Evolutionary conservation across 495 filamentous ascomycete genomes (phyloP).

Genomic region (Aspergillus kassunensis): DNA sequence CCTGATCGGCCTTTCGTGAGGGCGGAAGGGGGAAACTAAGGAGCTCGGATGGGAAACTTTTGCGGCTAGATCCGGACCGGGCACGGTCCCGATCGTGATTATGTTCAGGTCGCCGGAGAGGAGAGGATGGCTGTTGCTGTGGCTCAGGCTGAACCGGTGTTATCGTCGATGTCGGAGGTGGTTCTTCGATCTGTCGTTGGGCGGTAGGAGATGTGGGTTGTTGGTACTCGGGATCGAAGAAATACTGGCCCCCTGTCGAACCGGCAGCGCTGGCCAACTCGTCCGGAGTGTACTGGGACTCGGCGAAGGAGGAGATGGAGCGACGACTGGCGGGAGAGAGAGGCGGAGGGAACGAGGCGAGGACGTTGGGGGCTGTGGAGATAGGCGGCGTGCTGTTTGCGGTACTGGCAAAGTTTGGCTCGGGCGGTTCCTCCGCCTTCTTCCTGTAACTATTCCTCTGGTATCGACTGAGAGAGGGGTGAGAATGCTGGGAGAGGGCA

Average conservation of each 20-base stretch:
- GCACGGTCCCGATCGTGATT: conserved; percentile 9
- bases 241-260: conserved; percentile 8
- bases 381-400: not conserved
- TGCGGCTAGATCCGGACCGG: conserved; percentile 8
- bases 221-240: conserved; percentile 8
- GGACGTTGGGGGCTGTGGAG: conserved; percentile 8
- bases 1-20: conserved; percentile 9
- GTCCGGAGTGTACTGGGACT: conserved; percentile 11
- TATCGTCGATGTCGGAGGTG: too few species aligned
- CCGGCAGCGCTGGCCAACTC: conserved; percentile 9
- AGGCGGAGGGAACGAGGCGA: conserved; percentile 3
- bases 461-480: not conserved
- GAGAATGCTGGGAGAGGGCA: conserved; percentile 1
- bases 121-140: not conserved
- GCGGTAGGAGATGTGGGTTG: not conserved
- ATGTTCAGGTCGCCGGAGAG: not conserved
- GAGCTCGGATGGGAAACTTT: conserved; percentile 15
- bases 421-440: conserved; percentile 6
- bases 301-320: conserved; percentile 10
- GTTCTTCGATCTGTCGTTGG: conserved; percentile 2
- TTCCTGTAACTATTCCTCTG: not conserved
- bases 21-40: conserved; percentile 14
- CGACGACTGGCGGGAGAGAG: conserved; percentile 8
- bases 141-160: not conserved
- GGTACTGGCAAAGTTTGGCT: conserved; percentile 10